Evolutionary conservation across 805 yeast genomes (phyloP).

Genomic region (Jamesozyma hellenica): DNA sequence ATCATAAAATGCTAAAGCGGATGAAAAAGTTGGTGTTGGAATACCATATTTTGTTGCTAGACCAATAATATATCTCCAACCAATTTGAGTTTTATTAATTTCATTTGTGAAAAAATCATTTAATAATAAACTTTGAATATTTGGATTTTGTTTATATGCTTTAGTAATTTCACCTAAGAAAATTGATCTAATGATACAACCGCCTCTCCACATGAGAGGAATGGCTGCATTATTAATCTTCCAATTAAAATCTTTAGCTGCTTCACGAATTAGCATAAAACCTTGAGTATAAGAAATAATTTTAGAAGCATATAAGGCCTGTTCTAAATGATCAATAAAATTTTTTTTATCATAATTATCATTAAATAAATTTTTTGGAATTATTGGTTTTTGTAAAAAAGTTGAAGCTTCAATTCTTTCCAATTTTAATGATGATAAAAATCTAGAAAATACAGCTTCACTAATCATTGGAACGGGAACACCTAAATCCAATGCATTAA

Average conservation of each 20-base stretch:
- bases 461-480: conserved; percentile 97
- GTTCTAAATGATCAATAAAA: conserved; percentile 89
- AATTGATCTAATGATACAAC: conserved; percentile 98
- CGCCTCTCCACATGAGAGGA: conserved; percentile 99
- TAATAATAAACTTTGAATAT: conserved; percentile 90
- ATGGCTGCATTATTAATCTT: conserved; percentile 95
- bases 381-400: conserved; percentile 67
- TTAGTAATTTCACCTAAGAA: conserved; percentile 94
- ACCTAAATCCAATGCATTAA: conserved; percentile 94
- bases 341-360: conserved; percentile 48
- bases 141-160: conserved; percentile 90
- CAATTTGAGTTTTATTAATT: conserved; percentile 82
- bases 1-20: conserved; percentile 95
- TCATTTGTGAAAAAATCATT: conserved; percentile 91
- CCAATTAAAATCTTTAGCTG: conserved; percentile 96
- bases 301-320: conserved; percentile 97
- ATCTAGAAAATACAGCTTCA: conserved; percentile 96
- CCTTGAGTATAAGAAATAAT: conserved; percentile 98
- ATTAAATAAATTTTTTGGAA: conserved; percentile 51
- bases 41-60: conserved; percentile 77
- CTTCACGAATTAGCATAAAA: conserved; percentile 97
- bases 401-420: conserved; percentile 86
- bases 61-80: conserved; percentile 87
- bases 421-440: conserved; percentile 81
- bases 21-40: conserved; percentile 95